These are phyloP conservation scores for Scheffersomyces lignicola DNA, from an alignment of 1,139 yeast species.

Conservation along the genomic window DNA sequence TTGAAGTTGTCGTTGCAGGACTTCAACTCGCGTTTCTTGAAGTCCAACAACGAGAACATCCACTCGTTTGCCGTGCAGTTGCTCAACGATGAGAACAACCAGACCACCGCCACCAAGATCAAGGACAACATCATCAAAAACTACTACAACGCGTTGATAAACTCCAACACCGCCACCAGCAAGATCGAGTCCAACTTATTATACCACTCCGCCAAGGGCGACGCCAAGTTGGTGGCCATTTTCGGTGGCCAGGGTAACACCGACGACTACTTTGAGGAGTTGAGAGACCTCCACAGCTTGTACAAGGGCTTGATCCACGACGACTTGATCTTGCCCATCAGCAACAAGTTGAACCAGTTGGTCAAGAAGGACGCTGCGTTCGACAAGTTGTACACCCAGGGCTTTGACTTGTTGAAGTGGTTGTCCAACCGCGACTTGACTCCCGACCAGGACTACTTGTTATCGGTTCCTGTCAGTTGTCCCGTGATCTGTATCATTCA, in stretches of 20 bases:
- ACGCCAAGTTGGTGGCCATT: conserved; percentile 73
- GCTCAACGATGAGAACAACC: conserved; percentile 49
- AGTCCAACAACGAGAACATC: conserved; percentile 59
- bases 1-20: conserved; percentile 71
- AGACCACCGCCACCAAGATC: conserved; percentile 70
- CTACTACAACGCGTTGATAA: conserved; percentile 64
- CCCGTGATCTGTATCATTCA: conserved; percentile 96
- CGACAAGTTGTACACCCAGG: conserved; percentile 89
- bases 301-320: conserved; percentile 77
- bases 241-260: conserved; percentile 99
- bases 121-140: conserved; percentile 68
- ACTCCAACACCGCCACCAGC: conserved; percentile 33
- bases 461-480: conserved; percentile 91
- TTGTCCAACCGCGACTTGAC: conserved; percentile 79
- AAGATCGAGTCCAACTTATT: conserved; percentile 50
- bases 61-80: conserved; percentile 83
- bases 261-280: conserved; percentile 96
- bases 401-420: conserved; percentile 88
- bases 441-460: conserved; percentile 85
- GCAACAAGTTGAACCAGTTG: conserved; percentile 65
- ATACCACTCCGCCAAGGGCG: conserved; percentile 35
- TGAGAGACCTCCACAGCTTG: conserved; percentile 76
- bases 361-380: conserved; percentile 75
- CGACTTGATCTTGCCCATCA: conserved; percentile 71
- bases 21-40: conserved; percentile 79